Conservation (phyloP, 192 early-diverging fungal genomes). For the Mortierella claussenii region DNA sequence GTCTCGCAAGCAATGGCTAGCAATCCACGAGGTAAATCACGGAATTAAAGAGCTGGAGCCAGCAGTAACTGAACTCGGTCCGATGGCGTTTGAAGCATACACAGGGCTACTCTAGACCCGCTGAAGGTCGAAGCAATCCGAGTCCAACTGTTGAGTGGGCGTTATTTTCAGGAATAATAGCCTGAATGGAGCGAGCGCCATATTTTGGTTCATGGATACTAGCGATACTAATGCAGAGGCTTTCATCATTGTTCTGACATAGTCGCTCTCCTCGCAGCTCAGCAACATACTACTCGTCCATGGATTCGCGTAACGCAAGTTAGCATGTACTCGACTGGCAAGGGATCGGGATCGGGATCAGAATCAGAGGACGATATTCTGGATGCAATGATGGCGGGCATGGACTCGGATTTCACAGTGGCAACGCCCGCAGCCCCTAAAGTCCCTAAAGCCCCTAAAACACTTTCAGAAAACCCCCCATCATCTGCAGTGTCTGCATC, state of each 20-base stretch:
- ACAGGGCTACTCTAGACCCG: too few relatives aligned
- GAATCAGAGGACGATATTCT: constrained; percentile 38
- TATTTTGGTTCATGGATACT: neutral
- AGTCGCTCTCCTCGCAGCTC: constrained; percentile 24
- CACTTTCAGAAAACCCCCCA: neutral
- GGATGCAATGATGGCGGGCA: constrained; percentile 51
- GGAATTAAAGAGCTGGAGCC: too few relatives aligned
- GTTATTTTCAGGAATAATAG: too few relatives aligned
- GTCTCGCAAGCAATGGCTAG: constrained; percentile 27
- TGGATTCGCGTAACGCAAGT: constrained; percentile 42
- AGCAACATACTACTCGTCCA: constrained; percentile 9
- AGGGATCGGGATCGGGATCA: constrained; percentile 36
- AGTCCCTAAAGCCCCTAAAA: neutral
- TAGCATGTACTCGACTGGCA: constrained; percentile 43
- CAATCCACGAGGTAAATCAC: constrained; percentile 48
- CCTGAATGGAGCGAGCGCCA: too few relatives aligned
- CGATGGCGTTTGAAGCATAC: too few relatives aligned
- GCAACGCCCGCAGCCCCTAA: constrained; percentile 19
- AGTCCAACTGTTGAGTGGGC: too few relatives aligned
- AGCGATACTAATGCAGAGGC: neutral
- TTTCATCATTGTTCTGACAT: neutral
- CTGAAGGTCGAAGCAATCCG: too few relatives aligned
- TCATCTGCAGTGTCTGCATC: neutral
- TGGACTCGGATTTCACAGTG: constrained; percentile 46
- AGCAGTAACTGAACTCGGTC: too few relatives aligned